Conservation (phyloP, 2,329 filamentous ascomycete genomes). For the Aspergillus tanneri region DNA sequence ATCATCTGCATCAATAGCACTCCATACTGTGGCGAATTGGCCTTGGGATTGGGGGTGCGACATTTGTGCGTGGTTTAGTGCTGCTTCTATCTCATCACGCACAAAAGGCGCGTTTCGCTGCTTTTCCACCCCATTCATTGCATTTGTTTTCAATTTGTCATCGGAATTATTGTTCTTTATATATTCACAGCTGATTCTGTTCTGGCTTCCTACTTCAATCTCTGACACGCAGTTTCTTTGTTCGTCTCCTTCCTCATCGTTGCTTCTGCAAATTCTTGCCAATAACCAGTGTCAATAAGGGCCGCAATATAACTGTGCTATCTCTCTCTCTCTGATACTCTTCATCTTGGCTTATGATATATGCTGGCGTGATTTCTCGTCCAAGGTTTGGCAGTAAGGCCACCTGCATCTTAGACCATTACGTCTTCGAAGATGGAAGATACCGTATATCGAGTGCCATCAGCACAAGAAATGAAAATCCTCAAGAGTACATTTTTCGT, state of each 20-base stretch:
- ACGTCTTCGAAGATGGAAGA: no score
- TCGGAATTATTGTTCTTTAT: constrained; percentile 8
- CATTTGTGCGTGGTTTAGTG: constrained; percentile 37
- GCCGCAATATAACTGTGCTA: no score
- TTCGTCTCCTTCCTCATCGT: neutral
- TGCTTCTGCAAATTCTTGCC: no score
- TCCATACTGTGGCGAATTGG: neutral
- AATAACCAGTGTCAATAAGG: no score
- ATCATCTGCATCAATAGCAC: neutral
- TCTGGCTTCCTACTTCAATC: no score
- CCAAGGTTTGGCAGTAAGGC: no score
- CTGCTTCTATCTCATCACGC: constrained; percentile 17
- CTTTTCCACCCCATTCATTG: constrained; percentile 9
- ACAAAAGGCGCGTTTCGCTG: constrained; percentile 33
- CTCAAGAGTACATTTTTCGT: constrained; percentile 42
- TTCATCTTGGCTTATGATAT: no score
- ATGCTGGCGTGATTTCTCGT: no score
- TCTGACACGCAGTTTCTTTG: no score
- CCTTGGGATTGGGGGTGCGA: constrained; percentile 26
- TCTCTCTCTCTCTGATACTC: no score
- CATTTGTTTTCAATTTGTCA: constrained; percentile 1
- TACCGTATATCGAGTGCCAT: constrained; percentile 6
- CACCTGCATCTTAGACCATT: no score
- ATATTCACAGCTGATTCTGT: no score
- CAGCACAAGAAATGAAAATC: constrained; percentile 13